Percentiles rank a stretch among this genome's conserved stretches.
These are phyloP conservation scores for Digitaria exilis DNA, from an alignment of 202 grass and related monocot species.

Conservation along the genomic window DNA sequence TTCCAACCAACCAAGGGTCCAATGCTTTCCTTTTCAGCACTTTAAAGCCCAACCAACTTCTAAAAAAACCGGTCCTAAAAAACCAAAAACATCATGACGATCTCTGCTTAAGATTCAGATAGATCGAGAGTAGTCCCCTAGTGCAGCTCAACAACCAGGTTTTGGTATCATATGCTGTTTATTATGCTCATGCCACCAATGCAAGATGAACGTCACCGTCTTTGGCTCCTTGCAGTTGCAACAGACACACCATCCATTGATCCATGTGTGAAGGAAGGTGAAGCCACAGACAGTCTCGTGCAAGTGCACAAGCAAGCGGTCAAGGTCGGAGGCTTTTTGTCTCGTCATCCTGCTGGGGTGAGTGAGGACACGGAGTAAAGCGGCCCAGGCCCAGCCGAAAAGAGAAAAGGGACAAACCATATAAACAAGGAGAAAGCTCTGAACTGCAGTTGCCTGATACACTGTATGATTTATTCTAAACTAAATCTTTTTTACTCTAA, in stretches of 20 bases:
- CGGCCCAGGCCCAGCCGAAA: conserved; percentile 7
- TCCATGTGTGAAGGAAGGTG: too few species aligned
- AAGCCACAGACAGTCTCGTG: too few species aligned
- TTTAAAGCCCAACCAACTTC: background rate
- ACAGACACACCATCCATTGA: background rate
- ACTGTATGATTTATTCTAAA: too few species aligned
- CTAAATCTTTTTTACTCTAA: too few species aligned
- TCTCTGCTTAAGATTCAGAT: background rate
- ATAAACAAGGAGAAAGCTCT: too few species aligned
- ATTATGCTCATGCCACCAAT: background rate
- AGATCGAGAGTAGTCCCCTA: background rate
- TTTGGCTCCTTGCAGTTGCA: background rate
- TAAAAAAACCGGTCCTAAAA: background rate
- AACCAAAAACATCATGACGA: background rate
- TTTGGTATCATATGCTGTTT: background rate
- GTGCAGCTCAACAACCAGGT: background rate
- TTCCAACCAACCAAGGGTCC: background rate
- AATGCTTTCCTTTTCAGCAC: background rate
- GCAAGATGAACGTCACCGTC: background rate
- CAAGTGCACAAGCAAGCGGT: background rate
- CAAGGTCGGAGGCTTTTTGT: background rate
- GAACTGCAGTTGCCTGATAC: too few species aligned
- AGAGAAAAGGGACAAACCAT: too few species aligned
- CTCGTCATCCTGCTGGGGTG: background rate
- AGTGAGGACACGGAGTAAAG: conserved; percentile 8